Evolutionary conservation across 352 stramenopile genomes (phyloP).

Genomic region (Pythium grandisporangium): DNA sequence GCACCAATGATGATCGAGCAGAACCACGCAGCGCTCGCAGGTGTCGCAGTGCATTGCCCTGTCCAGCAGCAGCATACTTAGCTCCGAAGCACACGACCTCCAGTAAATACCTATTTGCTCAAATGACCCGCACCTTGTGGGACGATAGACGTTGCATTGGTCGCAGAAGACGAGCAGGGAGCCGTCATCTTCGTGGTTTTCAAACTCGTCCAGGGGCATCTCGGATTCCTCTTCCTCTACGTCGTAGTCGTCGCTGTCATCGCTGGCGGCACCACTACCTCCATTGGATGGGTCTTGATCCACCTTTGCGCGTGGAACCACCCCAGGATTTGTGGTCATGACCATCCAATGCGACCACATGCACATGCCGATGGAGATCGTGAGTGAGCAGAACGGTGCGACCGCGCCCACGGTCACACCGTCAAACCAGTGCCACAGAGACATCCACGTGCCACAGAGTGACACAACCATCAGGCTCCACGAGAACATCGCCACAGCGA

Average conservation of each 20-base stretch:
- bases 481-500: constrained; percentile 56
- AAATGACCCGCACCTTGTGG: constrained; percentile 55
- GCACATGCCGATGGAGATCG: constrained; percentile 51
- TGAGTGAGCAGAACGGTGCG: constrained; percentile 38
- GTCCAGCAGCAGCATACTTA: neutral
- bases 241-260: constrained; percentile 12
- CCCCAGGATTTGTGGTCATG: constrained; percentile 74
- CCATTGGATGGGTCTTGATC: neutral
- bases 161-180: constrained; percentile 76
- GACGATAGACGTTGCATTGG: constrained; percentile 67
- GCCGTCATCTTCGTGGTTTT: constrained; percentile 62
- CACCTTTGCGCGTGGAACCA: constrained; percentile 27
- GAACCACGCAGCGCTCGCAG: constrained; percentile 64
- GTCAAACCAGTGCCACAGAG: constrained; percentile 46
- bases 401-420: constrained; percentile 45
- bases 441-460: constrained; percentile 31
- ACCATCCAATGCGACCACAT: constrained; percentile 62
- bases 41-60: constrained; percentile 75
- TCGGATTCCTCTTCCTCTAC: constrained; percentile 31
- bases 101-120: too few relatives aligned
- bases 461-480: constrained; percentile 39
- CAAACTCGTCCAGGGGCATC: constrained; percentile 55
- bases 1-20: constrained; percentile 83
- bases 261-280: constrained; percentile 1
- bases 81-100: too few relatives aligned